These are phyloP conservation scores for Neofusicoccum ribis DNA, from an alignment of 2,329 filamentous ascomycete species.

Conservation along the genomic window DNA sequence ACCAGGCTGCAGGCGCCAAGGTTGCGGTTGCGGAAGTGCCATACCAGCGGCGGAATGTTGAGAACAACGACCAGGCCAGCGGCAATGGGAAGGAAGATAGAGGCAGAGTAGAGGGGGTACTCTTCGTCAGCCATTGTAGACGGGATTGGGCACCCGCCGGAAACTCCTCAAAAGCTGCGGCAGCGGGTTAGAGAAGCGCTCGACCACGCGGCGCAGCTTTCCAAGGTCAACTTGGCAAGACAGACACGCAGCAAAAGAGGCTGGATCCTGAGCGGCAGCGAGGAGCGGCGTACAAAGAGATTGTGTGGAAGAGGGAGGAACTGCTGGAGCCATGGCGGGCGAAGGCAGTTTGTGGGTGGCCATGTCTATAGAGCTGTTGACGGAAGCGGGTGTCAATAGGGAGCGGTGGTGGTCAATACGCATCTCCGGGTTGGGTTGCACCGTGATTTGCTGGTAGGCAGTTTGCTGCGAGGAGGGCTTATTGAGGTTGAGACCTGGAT, in stretches of 20 bases:
- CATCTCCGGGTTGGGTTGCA: neutral
- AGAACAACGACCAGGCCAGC: conserved; percentile 53
- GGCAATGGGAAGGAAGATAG: conserved; percentile 50
- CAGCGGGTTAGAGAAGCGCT: neutral
- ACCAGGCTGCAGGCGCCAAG: conserved; percentile 60
- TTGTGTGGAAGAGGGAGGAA: neutral
- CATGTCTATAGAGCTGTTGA: conserved; percentile 1
- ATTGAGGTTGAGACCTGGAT: conserved; percentile 5
- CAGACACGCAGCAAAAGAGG: neutral
- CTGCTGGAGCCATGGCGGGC: neutral
- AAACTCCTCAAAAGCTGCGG: neutral
- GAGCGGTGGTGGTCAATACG: neutral
- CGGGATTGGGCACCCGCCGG: neutral
- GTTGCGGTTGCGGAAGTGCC: conserved; percentile 63
- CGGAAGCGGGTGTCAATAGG: neutral
- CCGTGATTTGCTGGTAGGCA: neutral
- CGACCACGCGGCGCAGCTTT: neutral
- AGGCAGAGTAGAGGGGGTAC: conserved; percentile 32
- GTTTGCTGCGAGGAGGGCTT: neutral
- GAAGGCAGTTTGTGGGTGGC: neutral
- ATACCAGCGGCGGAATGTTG: conserved; percentile 57
- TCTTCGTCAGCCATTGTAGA: conserved; percentile 4
- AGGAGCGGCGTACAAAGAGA: neutral
- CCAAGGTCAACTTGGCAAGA: neutral
- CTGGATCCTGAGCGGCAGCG: neutral